phyloP scores from a whole-genome alignment of 2,329 filamentous ascomycete genomes.

The Arthrobotrys sphaeroides region DNA sequence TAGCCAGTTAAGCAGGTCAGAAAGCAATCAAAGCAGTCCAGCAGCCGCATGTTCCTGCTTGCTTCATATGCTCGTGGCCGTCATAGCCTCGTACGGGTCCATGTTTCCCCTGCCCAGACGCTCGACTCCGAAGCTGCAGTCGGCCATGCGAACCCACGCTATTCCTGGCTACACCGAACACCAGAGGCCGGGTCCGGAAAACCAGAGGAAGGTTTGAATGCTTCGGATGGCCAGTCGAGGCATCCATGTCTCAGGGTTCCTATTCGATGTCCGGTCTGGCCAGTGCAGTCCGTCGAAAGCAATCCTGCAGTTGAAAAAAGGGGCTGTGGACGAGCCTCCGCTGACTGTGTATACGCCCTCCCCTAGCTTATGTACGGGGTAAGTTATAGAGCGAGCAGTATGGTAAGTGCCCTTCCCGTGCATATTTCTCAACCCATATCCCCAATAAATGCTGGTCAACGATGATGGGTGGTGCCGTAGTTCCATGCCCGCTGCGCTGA shows the following conservation, averaged over 20 bases:
- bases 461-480: background rate
- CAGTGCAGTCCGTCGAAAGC: background rate
- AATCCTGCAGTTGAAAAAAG: background rate
- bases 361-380: no score
- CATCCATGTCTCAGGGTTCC: background rate
- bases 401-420: no score
- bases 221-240: background rate
- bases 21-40: no score
- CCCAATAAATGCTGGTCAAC: background rate
- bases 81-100: background rate
- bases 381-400: no score
- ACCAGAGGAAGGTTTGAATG: background rate
- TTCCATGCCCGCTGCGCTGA: no score
- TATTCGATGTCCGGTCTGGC: background rate
- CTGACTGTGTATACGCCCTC: background rate
- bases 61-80: no score
- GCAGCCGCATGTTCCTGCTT: no score
- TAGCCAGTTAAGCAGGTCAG: no score
- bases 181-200: background rate
- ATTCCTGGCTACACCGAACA: background rate
- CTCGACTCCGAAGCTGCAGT: slow-evolving; percentile 4
- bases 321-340: background rate
- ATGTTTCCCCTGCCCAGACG: slow-evolving; percentile 5
- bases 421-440: background rate
- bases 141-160: slow-evolving; percentile 5